phyloP scores from a whole-genome alignment of 495 filamentous ascomycete species.

The Tuber melanosporum region DNA sequence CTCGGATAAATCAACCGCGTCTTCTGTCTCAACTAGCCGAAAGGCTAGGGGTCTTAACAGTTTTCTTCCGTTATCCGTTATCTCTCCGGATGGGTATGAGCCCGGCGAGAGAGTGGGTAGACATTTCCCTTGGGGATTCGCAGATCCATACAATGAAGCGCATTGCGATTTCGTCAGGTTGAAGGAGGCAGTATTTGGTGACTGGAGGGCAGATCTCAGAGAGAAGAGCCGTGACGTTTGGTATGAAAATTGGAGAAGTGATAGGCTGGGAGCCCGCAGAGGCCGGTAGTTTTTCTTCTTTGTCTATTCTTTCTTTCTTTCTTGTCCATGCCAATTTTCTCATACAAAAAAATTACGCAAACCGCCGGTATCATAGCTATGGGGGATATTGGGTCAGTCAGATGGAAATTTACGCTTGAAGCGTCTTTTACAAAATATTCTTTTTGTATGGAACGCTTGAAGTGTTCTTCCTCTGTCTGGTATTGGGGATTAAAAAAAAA shows the following conservation, averaged over 20 bases:
- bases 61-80: slow-evolving; percentile 81
- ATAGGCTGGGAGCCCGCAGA: slow-evolving; percentile 48
- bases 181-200: slow-evolving; percentile 83
- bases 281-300: slow-evolving; percentile 12
- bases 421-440: slow-evolving; percentile 4
- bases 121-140: slow-evolving; percentile 93
- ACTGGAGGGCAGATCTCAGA: slow-evolving; percentile 86
- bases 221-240: slow-evolving; percentile 87
- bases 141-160: slow-evolving; percentile 78
- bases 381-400: not conserved
- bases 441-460: slow-evolving; percentile 1
- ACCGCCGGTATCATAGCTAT: not conserved
- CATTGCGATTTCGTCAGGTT: slow-evolving; percentile 93
- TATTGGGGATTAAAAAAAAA: slow-evolving; percentile 4
- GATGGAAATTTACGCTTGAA: slow-evolving; percentile 1
- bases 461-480: slow-evolving; percentile 3
- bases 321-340: slow-evolving; percentile 16
- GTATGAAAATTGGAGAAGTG: slow-evolving; percentile 95
- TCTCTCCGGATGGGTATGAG: slow-evolving; percentile 87
- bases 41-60: slow-evolving; percentile 41
- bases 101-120: slow-evolving; percentile 65
- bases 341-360: not conserved
- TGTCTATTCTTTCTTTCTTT: slow-evolving; percentile 12
- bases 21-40: slow-evolving; percentile 32
- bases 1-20: slow-evolving; percentile 49